Evolutionary conservation across 2,329 filamentous ascomycete species (phyloP).

Genomic region (Cladophialophora psammophila): DNA sequence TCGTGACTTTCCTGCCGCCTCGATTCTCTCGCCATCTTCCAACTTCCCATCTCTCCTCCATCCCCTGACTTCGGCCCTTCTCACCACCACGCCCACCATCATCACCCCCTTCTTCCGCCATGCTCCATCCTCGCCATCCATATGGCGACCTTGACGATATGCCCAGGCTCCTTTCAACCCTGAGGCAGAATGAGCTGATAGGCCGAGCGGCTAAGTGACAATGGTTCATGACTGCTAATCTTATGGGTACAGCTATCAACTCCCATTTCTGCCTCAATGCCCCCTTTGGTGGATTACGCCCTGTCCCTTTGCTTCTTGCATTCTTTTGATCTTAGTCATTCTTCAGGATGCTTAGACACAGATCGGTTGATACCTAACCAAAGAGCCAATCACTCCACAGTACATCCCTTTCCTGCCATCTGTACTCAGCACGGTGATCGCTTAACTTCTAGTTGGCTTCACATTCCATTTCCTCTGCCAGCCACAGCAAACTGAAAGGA

Average conservation of each 20-base stretch:
- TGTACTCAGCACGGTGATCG: neutral
- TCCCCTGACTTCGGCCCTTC: neutral
- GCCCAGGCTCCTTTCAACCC: neutral
- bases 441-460: neutral
- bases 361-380: neutral
- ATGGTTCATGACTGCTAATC: slow-evolving; percentile 2
- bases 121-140: neutral
- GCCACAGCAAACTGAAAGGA: neutral
- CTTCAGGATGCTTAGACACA: neutral
- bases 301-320: neutral
- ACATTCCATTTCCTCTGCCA: neutral
- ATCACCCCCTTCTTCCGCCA: neutral
- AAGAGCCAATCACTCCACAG: neutral
- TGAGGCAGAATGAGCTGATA: neutral
- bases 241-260: neutral
- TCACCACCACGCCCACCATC: neutral
- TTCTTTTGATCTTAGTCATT: neutral
- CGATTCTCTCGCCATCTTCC: neutral
- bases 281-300: neutral
- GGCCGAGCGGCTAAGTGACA: neutral
- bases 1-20: neutral
- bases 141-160: neutral
- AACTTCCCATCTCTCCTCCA: neutral
- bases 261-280: neutral
- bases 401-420: neutral